phyloP scores from a whole-genome alignment of 345 rosid species.

The Murraya koenigii region DNA sequence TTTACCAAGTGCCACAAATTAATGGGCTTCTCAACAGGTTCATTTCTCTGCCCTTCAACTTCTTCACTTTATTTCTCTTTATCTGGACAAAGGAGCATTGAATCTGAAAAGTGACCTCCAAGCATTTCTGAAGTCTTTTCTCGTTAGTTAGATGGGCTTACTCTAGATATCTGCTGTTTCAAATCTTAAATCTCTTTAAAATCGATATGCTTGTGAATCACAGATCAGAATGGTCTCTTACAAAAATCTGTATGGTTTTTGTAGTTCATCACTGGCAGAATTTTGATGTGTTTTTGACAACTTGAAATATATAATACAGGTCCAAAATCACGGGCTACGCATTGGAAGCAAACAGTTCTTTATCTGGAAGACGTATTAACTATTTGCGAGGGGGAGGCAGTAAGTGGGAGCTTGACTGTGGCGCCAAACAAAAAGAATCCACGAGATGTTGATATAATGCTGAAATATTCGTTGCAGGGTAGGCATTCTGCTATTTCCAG shows the following conservation, averaged over 20 bases:
- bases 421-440: slow-evolving; percentile 89
- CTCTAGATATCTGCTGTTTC: not conserved
- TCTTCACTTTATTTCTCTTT: not conserved
- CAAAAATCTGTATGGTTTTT: not conserved
- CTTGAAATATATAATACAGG: slow-evolving; percentile 35
- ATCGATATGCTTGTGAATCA: not conserved
- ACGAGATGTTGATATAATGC: slow-evolving; percentile 80
- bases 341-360: slow-evolving; percentile 96
- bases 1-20: slow-evolving; percentile 93
- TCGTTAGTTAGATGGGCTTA: not conserved
- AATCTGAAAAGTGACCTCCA: not conserved
- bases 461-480: slow-evolving; percentile 72
- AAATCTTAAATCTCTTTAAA: not conserved
- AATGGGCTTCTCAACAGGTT: slow-evolving; percentile 97
- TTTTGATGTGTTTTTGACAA: not conserved
- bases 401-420: slow-evolving; percentile 85
- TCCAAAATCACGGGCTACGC: slow-evolving; percentile 74
- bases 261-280: not conserved
- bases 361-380: slow-evolving; percentile 95
- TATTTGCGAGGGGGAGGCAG: slow-evolving; percentile 82
- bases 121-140: not conserved
- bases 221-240: not conserved
- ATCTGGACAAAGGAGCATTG: not conserved
- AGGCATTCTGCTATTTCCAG: slow-evolving; percentile 56
- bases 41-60: slow-evolving; percentile 11